Percentiles rank a stretch among this genome's conserved stretches.
These are phyloP conservation scores for Athelia psychrophila DNA, from an alignment of 1,284 basidiomycete species.

Conservation along the genomic window DNA sequence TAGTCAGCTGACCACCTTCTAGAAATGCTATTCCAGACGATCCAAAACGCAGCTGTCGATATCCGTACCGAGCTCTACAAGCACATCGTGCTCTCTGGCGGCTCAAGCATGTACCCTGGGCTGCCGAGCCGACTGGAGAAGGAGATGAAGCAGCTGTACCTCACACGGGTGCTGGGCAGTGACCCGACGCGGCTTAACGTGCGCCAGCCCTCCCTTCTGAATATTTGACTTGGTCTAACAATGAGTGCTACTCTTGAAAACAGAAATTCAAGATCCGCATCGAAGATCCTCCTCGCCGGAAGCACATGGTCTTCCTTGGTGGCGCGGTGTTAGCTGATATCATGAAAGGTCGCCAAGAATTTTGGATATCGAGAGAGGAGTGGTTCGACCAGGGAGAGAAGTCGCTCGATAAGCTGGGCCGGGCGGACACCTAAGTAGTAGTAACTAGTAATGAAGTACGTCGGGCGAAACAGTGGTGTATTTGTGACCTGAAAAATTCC, in stretches of 20 bases:
- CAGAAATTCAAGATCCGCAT: constrained; percentile 99
- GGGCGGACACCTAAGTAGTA: constrained; percentile 55
- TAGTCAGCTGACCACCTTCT: constrained; percentile 2
- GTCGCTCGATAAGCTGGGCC: constrained; percentile 81
- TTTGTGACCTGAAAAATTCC: no score
- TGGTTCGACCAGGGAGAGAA: constrained; percentile 89
- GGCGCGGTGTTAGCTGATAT: constrained; percentile 97
- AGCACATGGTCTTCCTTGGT: constrained; percentile 99
- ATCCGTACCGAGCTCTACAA: constrained; percentile 93
- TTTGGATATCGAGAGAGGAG: constrained; percentile 93
- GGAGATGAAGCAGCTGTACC: constrained; percentile 99
- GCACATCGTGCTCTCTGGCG: constrained; percentile 96
- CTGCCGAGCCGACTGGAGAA: constrained; percentile 96
- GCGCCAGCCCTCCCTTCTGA: constrained; percentile 29
- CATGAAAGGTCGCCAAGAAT: constrained; percentile 93
- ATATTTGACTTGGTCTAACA: constrained; percentile 3
- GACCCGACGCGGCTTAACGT: constrained; percentile 88
- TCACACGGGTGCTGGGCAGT: constrained; percentile 85
- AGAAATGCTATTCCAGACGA: constrained; percentile 97
- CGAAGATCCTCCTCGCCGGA: constrained; percentile 96
- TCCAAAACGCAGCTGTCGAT: constrained; percentile 91
- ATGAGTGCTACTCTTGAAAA: background rate
- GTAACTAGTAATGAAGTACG: background rate
- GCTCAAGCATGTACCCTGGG: constrained; percentile 98
- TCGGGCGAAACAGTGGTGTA: no score